Evolutionary conservation across 257 asterid species (phyloP), one percentile per base, ranked within the genome.

Genomic region (Nicotiana paniculata): DNA sequence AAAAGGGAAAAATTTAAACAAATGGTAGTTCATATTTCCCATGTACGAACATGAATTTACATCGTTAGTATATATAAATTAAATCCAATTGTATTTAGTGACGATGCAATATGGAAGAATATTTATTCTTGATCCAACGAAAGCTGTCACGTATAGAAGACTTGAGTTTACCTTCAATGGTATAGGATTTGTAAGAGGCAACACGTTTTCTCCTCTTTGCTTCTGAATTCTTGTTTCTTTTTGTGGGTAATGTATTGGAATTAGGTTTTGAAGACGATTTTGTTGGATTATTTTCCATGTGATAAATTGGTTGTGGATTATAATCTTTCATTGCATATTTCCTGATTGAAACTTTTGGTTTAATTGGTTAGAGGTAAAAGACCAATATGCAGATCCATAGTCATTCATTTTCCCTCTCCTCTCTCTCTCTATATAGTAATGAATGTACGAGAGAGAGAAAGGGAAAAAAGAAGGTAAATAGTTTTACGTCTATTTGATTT

Each of bases 61-160:
- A 43, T 43, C 9, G 51, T 43, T 3, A 9, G 51, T 43, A 43
- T 43, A 43, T 43, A 43, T 9, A 43, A 43, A 2, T 43, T 43
- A 43, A 3, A 43, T 43, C 11, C 12, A 12, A 43, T 43, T 8
- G 2, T 12, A 72, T 26, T 74, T 26, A 51, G 0, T 15, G 46
- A 74, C 63, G 79, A 77, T 54, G 82, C n/a, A 64, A 46, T 54
- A 77, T 83, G 8, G 67, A 75, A 3, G 79, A 77, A 53, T 35
- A 76, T 55, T 83, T 83, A 63, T 77, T 64, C 53, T 83, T 83
- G 68, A 83, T 46, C 82, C 85, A 83, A 62, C 82, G 82, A 9
- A 83, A 63, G 63, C 85, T 48, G 10, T 75, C 72, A 1, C 77
- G 66, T 26, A 83, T 78, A 26, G 85, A 83, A 43, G 37, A 62